Base-by-base conservation (phyloP, 768 basidiomycete species). In the Pleurotus ostreatus region DNA sequence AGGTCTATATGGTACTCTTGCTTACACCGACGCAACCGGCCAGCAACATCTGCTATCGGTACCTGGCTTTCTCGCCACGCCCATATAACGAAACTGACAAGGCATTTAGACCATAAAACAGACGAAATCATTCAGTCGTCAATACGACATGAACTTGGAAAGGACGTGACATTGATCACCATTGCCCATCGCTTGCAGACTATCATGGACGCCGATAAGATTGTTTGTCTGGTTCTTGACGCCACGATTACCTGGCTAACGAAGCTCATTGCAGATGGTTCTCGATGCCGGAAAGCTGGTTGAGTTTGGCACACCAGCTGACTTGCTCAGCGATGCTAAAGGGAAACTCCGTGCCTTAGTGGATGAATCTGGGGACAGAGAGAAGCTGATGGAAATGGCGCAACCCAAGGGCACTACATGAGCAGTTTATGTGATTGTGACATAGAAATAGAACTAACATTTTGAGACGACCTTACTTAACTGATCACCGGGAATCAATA, bases 181-280 rank as follows among this genome's bases (percentile, higher is more conserved):
- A 82, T 91, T 45, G 88, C 89, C 5, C 89, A 90, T 70, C 72
- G 85, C 40, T 73, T 88, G 8, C 79, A 81, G 58, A 88, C 85
- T 0, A 81, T 88, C 49, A 83, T 89, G 67, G 83, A 89, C 70
- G 78, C 85, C 66, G 80, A 83, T 71, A 79, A 74, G 61, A 74
- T 79, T 53, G 75, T 79, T 51, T 45, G 78, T 68, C 39, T 49
- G 62, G 37, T 55, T 51, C 40, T 68, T 67, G 43, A 39, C 22
- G 18, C 25, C 46, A 47, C 2, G 63, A 69, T 22, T 67, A 65
- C 57, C 26, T 47, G 41, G 18, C 25, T 44, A 46, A 22, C 41
- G 34, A 7, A 23, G 16, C 53, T 39, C 25, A 20, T 46, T 62
- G 37, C 40, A 78, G 76, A 72, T 85, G 72, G 76, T 78, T 41